Evolutionary conservation across 2,329 filamentous ascomycete genomes (phyloP).

Genomic region (Aspergillus neoniger): DNA sequence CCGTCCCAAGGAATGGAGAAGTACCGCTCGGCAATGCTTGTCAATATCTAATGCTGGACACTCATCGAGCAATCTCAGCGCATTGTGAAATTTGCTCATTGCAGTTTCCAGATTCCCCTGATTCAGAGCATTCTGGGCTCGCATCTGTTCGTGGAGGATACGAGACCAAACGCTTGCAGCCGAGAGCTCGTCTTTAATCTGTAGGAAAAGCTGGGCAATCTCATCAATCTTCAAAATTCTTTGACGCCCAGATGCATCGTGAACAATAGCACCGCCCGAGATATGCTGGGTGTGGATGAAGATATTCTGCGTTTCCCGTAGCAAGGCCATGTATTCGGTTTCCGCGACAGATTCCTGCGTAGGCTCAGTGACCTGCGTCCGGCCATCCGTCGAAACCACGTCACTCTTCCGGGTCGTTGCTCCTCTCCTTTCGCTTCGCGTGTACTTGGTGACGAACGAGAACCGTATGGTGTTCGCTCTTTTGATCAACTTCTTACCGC

Average conservation of each 20-base stretch:
- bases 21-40: slow-evolving; percentile 25
- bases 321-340: slow-evolving; percentile 19
- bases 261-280: slow-evolving; percentile 28
- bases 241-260: slow-evolving; percentile 33
- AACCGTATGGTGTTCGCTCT: slow-evolving; percentile 33
- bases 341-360: slow-evolving; percentile 20
- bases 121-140: slow-evolving; percentile 28
- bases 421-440: slow-evolving; percentile 19
- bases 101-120: slow-evolving; percentile 26
- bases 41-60: slow-evolving; percentile 29
- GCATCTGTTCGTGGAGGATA: slow-evolving; percentile 19
- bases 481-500: slow-evolving; percentile 30
- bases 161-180: slow-evolving; percentile 26
- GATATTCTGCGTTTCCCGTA: slow-evolving; percentile 22
- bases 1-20: slow-evolving; percentile 30
- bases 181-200: slow-evolving; percentile 28
- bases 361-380: slow-evolving; percentile 2
- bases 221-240: slow-evolving; percentile 35
- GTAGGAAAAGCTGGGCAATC: slow-evolving; percentile 31
- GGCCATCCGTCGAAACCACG: slow-evolving; percentile 13
- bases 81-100: slow-evolving; percentile 28
- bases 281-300: slow-evolving; percentile 31
- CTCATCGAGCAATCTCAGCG: slow-evolving; percentile 25
- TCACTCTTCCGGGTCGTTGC: slow-evolving; percentile 18
- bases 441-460: slow-evolving; percentile 29